These are phyloP conservation scores for Trichothecium sympodiale DNA, from an alignment of 2,329 filamentous ascomycete genomes.

Conservation along the genomic window DNA sequence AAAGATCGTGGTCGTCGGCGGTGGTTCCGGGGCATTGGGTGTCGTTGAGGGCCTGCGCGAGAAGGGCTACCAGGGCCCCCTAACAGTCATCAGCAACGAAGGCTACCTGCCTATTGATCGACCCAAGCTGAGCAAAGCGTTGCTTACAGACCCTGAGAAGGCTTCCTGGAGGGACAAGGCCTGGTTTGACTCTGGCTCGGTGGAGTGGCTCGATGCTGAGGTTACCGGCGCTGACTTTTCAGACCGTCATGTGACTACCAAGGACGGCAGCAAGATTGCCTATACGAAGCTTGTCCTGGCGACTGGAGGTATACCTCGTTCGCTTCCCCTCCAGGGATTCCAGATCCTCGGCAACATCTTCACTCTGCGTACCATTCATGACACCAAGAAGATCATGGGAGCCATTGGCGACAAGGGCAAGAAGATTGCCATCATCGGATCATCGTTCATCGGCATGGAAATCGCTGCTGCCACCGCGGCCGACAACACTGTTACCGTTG, in stretches of 20 bases:
- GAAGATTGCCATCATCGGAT: conserved; percentile 86
- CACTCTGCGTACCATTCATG: conserved; percentile 63
- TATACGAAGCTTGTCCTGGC: conserved; percentile 89
- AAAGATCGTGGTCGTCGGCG: conserved; percentile 76
- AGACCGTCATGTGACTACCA: conserved; percentile 62
- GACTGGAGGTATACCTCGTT: conserved; percentile 69
- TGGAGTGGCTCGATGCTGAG: conserved; percentile 48
- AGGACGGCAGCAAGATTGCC: conserved; percentile 54
- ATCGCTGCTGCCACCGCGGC: conserved; percentile 73
- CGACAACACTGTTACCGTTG: conserved; percentile 72
- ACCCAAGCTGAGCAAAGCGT: conserved; percentile 88
- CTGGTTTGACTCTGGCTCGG: conserved; percentile 58
- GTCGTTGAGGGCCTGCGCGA: conserved; percentile 73
- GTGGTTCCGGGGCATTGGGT: conserved; percentile 75
- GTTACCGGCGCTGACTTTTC: conserved; percentile 70
- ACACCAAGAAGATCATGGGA: conserved; percentile 65
- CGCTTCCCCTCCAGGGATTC: conserved; percentile 72
- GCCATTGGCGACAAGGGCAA: conserved; percentile 77
- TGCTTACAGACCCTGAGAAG: conserved; percentile 72
- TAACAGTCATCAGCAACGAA: conserved; percentile 78
- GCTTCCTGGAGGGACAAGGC: conserved; percentile 64
- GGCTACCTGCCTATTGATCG: conserved; percentile 83
- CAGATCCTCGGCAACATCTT: conserved; percentile 84
- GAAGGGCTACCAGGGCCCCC: conserved; percentile 65
- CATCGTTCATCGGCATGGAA: conserved; percentile 97